Conservation (phyloP, 495 filamentous ascomycete species). For the Aspergillus conjunctus region DNA sequence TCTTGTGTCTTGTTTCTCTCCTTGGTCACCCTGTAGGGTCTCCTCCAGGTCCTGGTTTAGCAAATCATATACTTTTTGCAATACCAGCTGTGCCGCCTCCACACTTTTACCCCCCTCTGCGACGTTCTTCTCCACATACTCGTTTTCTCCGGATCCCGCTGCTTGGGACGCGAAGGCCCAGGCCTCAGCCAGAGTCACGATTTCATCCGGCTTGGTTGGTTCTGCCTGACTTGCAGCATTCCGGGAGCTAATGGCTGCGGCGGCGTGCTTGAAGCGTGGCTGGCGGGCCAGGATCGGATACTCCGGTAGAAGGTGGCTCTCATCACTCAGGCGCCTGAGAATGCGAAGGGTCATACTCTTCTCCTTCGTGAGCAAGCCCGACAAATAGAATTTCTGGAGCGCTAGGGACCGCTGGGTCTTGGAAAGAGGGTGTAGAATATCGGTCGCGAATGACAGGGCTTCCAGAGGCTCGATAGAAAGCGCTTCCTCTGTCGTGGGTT, state of each 20-base stretch:
- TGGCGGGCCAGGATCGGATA: slow-evolving; percentile 57
- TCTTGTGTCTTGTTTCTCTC: slow-evolving; percentile 21
- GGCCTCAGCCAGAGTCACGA: slow-evolving; percentile 42
- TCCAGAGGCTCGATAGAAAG: slow-evolving; percentile 29
- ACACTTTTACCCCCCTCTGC: slow-evolving; percentile 36
- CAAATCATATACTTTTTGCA: slow-evolving; percentile 37
- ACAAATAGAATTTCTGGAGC: slow-evolving; percentile 65
- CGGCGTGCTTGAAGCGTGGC: slow-evolving; percentile 46
- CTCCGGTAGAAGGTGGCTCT: slow-evolving; percentile 68
- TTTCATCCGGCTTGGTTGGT: slow-evolving; percentile 31
- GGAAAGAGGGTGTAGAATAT: slow-evolving; percentile 57
- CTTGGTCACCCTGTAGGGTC: slow-evolving; percentile 24
- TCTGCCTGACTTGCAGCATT: slow-evolving; percentile 22
- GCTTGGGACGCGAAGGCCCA: slow-evolving; percentile 54
- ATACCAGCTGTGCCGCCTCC: slow-evolving; percentile 33
- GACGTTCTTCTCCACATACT: slow-evolving; percentile 43
- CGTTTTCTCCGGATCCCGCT: slow-evolving; percentile 36
- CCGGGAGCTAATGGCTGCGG: slow-evolving; percentile 35
- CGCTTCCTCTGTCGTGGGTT: slow-evolving; percentile 20
- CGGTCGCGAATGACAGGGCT: slow-evolving; percentile 57
- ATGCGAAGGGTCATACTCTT: slow-evolving; percentile 55
- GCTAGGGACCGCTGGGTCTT: slow-evolving; percentile 63
- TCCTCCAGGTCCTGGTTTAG: slow-evolving; percentile 43
- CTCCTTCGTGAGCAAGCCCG: slow-evolving; percentile 58
- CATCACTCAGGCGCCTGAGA: slow-evolving; percentile 63